These are phyloP conservation scores for Moricandia moricandioides DNA, from an alignment of 345 rosid genomes.

Conservation along the genomic window DNA sequence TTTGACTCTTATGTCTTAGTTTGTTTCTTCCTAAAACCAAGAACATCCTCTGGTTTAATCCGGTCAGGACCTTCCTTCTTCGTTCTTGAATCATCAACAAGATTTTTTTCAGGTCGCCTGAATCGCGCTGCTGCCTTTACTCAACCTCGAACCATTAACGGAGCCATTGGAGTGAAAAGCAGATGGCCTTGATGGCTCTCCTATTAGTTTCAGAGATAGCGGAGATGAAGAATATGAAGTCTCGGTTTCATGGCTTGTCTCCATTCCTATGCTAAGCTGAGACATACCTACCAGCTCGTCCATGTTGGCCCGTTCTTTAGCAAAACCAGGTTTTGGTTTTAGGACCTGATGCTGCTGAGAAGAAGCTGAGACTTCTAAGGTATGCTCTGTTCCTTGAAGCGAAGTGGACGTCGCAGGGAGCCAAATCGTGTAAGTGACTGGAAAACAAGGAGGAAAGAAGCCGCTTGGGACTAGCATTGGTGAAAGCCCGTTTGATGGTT, in stretches of 20 bases:
- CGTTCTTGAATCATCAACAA: conserved; percentile 7
- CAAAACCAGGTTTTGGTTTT: conserved; percentile 68
- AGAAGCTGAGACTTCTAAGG: conserved; percentile 30
- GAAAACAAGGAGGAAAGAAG: conserved; percentile 52
- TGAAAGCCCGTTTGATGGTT: conserved; percentile 35
- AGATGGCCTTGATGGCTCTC: conserved; percentile 75
- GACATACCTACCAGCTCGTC: conserved; percentile 80
- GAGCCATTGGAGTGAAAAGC: conserved; percentile 77
- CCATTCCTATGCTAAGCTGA: conserved; percentile 65
- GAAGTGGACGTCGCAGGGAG: conserved; percentile 41
- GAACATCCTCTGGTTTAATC: conserved; percentile 13
- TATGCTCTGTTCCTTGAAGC: conserved; percentile 35
- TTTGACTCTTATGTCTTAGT: conserved; percentile 6
- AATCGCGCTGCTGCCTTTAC: conserved; percentile 62
- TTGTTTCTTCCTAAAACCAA: conserved; percentile 15
- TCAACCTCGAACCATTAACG: conserved; percentile 47
- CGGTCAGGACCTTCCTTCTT: conserved; percentile 4
- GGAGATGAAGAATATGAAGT: conserved; percentile 33
- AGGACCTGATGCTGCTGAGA: conserved; percentile 60
- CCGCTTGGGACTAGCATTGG: conserved; percentile 45
- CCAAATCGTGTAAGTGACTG: conserved; percentile 64
- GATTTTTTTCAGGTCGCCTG: conserved; percentile 57
- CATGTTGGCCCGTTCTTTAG: conserved; percentile 69
- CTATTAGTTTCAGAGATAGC: conserved; percentile 59
- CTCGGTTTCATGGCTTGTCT: conserved; percentile 42